A percentile compares a stretch with the other conserved stretches of the same genome.
Evolutionary conservation across 805 yeast genomes (phyloP).

Genomic region (Teunomyces funiuensis): DNA sequence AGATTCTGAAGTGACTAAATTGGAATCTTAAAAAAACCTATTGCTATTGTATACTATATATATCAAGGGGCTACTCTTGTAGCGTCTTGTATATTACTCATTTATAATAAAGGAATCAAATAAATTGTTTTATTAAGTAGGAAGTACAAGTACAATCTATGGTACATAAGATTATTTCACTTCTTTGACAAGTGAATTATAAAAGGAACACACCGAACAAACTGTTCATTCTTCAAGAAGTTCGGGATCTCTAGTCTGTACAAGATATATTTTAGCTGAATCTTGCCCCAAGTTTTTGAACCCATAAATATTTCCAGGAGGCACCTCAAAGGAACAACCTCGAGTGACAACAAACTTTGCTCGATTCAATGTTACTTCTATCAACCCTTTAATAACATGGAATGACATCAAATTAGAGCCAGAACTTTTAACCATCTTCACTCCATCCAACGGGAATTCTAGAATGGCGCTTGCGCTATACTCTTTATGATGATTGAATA

Average conservation of each 20-base stretch:
- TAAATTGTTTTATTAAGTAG: background rate
- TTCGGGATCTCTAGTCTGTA: conserved; percentile 52
- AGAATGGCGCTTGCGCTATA: conserved; percentile 74
- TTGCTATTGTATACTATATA: conserved; percentile 4
- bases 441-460: conserved; percentile 60
- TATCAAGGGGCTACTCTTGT: conserved; percentile 2
- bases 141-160: conserved; percentile 1
- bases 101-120: conserved; percentile 2
- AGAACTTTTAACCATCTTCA: conserved; percentile 59
- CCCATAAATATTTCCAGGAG: conserved; percentile 72
- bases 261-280: conserved; percentile 68
- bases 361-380: conserved; percentile 65
- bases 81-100: conserved; percentile 3
- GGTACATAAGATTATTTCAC: background rate
- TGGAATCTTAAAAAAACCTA: conserved; percentile 11
- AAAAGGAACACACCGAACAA: background rate
- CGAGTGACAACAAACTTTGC: conserved; percentile 57
- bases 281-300: conserved; percentile 60
- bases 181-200: background rate
- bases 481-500: conserved; percentile 62
- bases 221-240: conserved; percentile 6
- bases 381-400: conserved; percentile 66
- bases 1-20: conserved; percentile 27
- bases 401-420: conserved; percentile 71
- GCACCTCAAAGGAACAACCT: conserved; percentile 82